Evolutionary conservation across 129 eudicot genomes (phyloP), one percentile per base, ranked within the genome.

Genomic region (Saussurea involucrata): DNA sequence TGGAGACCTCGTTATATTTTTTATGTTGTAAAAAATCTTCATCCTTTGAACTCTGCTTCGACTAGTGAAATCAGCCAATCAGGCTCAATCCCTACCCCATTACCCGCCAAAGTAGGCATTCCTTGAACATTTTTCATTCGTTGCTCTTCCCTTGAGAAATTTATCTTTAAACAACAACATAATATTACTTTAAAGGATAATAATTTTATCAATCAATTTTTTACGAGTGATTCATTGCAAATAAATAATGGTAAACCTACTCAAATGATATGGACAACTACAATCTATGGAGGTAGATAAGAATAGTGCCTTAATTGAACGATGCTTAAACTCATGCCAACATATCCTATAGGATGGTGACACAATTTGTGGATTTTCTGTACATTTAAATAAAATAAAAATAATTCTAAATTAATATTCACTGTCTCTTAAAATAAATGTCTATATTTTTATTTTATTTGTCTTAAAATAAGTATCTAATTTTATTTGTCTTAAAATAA

Each of bases 281-380:
- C 4, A 24, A 4, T 20, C 7, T 22, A 69, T 69, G 60, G 58
- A 21, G 34, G 60, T 69, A 69, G 74, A 69, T 69, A 21, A 69
- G 10, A 69, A 22, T 21, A 69, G 60, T 69, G 58, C 73, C 57
- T 21, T 69, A 21, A 68, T 68, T 68, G 57, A 69, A 69, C 18
- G 58, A 69, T 34, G 73, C 60, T 40, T 69, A 20, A 69, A 69
- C 32, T 69, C 57, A 69, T 69, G 13, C 58, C 13, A 37, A 69
- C 20, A 69, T 10, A 69, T 22, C 3, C 61, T 37, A 69, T 11
- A 69, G 6, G 29, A 33, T 21, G 18, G 17, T 34, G 55, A 68
- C 72, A 2, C 24, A 53, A 17, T n/a, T n/a, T 53, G 20, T 53
- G 22, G 22, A 53, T 17, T n/a, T 13, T 53, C n/a, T 6, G 44